Conservation (phyloP, 179 eudicot genomes). For the Beta macrorhiza region DNA sequence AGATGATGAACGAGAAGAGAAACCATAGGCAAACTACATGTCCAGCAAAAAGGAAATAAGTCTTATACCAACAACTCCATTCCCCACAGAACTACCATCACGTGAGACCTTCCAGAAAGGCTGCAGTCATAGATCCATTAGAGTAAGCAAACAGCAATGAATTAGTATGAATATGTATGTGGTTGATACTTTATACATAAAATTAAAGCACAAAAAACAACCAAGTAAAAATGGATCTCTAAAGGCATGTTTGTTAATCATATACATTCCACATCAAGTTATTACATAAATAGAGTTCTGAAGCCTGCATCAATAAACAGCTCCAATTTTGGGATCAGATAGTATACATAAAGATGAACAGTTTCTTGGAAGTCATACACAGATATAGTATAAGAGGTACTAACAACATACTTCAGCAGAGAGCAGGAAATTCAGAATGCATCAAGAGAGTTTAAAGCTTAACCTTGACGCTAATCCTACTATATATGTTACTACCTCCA, state of each 20-base stretch:
- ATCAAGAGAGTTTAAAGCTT: background rate
- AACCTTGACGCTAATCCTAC: background rate
- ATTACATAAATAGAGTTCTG: background rate
- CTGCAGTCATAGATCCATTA: slow-evolving; percentile 40
- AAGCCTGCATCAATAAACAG: background rate
- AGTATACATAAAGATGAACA: background rate
- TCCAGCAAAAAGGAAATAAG: slow-evolving; percentile 7
- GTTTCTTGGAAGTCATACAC: background rate
- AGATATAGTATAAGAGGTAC: background rate
- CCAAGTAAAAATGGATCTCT: background rate
- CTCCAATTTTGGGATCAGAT: background rate
- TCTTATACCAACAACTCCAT: slow-evolving; percentile 85
- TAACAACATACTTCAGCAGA: background rate
- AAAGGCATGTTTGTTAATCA: background rate
- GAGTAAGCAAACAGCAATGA: slow-evolving; percentile 15
- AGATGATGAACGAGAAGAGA: background rate
- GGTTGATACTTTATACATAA: background rate
- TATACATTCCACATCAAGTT: background rate
- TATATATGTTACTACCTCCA: background rate
- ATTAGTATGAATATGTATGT: background rate
- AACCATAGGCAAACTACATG: slow-evolving; percentile 1
- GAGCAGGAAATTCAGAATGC: background rate
- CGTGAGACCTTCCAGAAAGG: slow-evolving; percentile 94
- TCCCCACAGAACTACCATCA: slow-evolving; percentile 74
- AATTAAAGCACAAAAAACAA: background rate